A percentile compares a stretch with the other conserved stretches of the same genome.
Conservation (phyloP, 2,329 filamentous ascomycete genomes). For the Aureobasidium sp. region DNA sequence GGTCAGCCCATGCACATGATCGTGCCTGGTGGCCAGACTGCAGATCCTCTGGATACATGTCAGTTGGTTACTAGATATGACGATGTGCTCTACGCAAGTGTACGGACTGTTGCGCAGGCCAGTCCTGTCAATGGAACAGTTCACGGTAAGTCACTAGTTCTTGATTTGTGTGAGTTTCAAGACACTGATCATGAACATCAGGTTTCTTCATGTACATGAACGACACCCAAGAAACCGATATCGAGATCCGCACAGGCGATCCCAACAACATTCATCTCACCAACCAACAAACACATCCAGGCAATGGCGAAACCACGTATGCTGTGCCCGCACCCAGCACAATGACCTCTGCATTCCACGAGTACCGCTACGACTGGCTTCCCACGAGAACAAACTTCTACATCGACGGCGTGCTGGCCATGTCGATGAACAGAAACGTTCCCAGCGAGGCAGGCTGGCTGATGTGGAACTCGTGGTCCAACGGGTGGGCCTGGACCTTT, state of each 20-base stretch:
- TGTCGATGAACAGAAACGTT: slow-evolving; percentile 36
- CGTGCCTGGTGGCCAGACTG: slow-evolving; percentile 5
- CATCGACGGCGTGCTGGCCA: slow-evolving; percentile 53
- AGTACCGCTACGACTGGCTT: slow-evolving; percentile 71
- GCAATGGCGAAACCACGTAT: slow-evolving; percentile 49
- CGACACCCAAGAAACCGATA: slow-evolving; percentile 71
- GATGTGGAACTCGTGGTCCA: slow-evolving; percentile 48
- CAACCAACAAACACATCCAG: slow-evolving; percentile 53
- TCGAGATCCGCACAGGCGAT: slow-evolving; percentile 41
- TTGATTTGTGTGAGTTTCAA: not conserved
- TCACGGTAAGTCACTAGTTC: slow-evolving; percentile 38
- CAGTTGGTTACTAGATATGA: slow-evolving; percentile 54
- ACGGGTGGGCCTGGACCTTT: slow-evolving; percentile 65
- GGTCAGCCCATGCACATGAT: slow-evolving; percentile 12
- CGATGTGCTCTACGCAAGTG: slow-evolving; percentile 61
- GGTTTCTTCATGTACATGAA: slow-evolving; percentile 73
- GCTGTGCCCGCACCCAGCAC: slow-evolving; percentile 51
- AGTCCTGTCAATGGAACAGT: slow-evolving; percentile 58
- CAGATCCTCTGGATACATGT: slow-evolving; percentile 27
- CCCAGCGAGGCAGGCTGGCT: slow-evolving; percentile 55
- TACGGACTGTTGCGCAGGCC: slow-evolving; percentile 58
- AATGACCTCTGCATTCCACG: slow-evolving; percentile 62
- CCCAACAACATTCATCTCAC: slow-evolving; percentile 35
- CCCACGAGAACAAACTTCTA: slow-evolving; percentile 57
- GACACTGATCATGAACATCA: not conserved